Base-by-base conservation (phyloP, 805 yeast species). In the Komagataella kurtzmanii region DNA sequence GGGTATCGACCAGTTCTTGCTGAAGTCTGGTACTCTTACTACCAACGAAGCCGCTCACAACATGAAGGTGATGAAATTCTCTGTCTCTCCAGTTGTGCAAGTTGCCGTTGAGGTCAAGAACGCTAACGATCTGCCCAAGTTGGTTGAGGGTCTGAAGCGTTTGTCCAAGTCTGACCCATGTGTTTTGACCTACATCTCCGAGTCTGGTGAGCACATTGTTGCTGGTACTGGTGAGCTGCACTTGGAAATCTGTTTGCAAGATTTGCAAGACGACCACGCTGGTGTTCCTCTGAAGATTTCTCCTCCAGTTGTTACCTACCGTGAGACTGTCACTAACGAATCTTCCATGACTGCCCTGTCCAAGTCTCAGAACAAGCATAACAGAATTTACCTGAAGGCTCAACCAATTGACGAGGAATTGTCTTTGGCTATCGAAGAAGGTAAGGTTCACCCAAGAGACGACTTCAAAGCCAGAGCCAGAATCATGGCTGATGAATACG, bases 171-270 rank as follows among this genome's bases (percentile, higher is more conserved):
- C 98, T 59, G 99, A 91, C 76, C 99, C 99, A 71, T 91, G 98
- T 83, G 98, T 93, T 65, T 78, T 88, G 74, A 75, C 86, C 69
- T 68, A 69, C 73, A 90, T 91, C 80, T 72, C 83, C 64, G 91
- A 83, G 76, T 81, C 97, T 62, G 99, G 99, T 88, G 98, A 91
- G 82, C 98, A 91, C 79, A 83, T 93, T 77, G 98, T 91, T 75
- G 98, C 98, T 68, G 96, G 96, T 78, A 88, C 98, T 67, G 99
- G 99, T 88, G 99, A 91, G 81, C 85, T 91, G 75, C 99, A 91
- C 76, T 83, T 91, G 81, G 99, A 91, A 79, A 91, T 91, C 76
- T 93, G 98, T 81, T 77, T 91, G 73, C 71, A 74, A 66, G 99
- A 91, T 77, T 84, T 91, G 73, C 95, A 89, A 80, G 81, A 93